Percentiles rank a stretch among this genome's conserved stretches.
Conservation (phyloP, 1,284 basidiomycete genomes). For the Cutaneotrichosporon sp. region DNA sequence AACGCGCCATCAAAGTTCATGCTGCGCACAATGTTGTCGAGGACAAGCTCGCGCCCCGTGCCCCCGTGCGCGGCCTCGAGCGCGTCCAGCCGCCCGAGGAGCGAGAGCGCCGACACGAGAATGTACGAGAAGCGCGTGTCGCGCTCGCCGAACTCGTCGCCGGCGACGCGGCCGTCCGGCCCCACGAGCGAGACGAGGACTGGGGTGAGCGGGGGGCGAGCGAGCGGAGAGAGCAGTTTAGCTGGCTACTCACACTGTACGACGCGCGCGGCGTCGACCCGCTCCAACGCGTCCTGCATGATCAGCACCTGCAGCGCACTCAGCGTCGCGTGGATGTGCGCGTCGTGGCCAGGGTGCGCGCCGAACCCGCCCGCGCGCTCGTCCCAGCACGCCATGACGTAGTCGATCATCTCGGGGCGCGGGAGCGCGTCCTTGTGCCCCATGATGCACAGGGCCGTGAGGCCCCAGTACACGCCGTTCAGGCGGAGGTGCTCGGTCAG, state of each 20-base stretch:
- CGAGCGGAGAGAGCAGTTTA: background rate
- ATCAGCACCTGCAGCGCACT: conserved; percentile 90
- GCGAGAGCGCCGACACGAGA: conserved; percentile 75
- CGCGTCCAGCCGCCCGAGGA: conserved; percentile 68
- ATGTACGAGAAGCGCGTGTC: conserved; percentile 93
- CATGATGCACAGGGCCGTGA: conserved; percentile 83
- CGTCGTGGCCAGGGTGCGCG: conserved; percentile 89
- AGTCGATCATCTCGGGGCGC: conserved; percentile 79
- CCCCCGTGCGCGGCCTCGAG: conserved; percentile 60
- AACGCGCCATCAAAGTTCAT: conserved; percentile 97
- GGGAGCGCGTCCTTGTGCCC: conserved; percentile 73
- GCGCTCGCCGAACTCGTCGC: conserved; percentile 84
- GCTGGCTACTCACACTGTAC: conserved; percentile 69
- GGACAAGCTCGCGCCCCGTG: conserved; percentile 61
- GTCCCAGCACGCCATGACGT: conserved; percentile 93
- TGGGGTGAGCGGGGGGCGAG: conserved; percentile 47
- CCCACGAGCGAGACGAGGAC: conserved; percentile 81
- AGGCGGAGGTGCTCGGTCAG: conserved; percentile 90
- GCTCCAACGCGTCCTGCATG: conserved; percentile 78
- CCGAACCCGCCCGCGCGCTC: conserved; percentile 85
- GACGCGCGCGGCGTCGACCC: conserved; percentile 67
- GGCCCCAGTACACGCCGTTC: conserved; percentile 97
- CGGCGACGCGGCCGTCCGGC: conserved; percentile 80
- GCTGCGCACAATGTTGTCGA: conserved; percentile 73
- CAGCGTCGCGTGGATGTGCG: conserved; percentile 81